A percentile compares a stretch with the other conserved stretches of the same genome.
These are phyloP conservation scores for Pilaira anomala DNA, from an alignment of 192 early-diverging fungal genomes.

Conservation along the genomic window DNA sequence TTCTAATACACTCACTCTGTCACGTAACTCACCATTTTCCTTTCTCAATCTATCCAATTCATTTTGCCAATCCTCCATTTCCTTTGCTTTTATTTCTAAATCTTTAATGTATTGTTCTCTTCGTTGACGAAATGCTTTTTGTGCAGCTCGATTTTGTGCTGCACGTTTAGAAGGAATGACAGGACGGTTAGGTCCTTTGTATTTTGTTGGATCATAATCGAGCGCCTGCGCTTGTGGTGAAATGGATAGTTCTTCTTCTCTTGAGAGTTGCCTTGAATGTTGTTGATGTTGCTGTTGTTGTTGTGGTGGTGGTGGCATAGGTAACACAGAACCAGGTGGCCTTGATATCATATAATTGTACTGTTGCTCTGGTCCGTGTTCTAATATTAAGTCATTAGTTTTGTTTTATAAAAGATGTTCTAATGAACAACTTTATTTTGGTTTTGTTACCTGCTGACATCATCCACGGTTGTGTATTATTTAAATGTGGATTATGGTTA, in stretches of 20 bases:
- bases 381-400: too few relatives aligned
- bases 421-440: too few relatives aligned
- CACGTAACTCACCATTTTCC: conserved; percentile 24
- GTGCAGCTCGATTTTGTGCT: conserved; percentile 87
- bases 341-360: conserved; percentile 1
- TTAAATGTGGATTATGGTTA: too few relatives aligned
- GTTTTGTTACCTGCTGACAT: too few relatives aligned
- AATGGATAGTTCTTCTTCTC: background rate
- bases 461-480: too few relatives aligned
- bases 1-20: conserved; percentile 6
- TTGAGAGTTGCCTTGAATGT: background rate
- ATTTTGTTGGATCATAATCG: background rate
- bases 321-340: background rate
- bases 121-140: conserved; percentile 87
- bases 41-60: conserved; percentile 24
- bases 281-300: background rate
- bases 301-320: conserved; percentile 1
- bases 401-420: too few relatives aligned
- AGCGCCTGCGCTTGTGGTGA: conserved; percentile 1
- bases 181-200: conserved; percentile 1
- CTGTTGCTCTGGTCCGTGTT: background rate
- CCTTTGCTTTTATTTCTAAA: conserved; percentile 70
- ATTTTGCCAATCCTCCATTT: conserved; percentile 42
- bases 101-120: conserved; percentile 77
- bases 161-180: conserved; percentile 66